Evolutionary conservation across 768 basidiomycete genomes (phyloP), one percentile per base, ranked within the genome.

Genomic region (Termitomyces sp.): DNA sequence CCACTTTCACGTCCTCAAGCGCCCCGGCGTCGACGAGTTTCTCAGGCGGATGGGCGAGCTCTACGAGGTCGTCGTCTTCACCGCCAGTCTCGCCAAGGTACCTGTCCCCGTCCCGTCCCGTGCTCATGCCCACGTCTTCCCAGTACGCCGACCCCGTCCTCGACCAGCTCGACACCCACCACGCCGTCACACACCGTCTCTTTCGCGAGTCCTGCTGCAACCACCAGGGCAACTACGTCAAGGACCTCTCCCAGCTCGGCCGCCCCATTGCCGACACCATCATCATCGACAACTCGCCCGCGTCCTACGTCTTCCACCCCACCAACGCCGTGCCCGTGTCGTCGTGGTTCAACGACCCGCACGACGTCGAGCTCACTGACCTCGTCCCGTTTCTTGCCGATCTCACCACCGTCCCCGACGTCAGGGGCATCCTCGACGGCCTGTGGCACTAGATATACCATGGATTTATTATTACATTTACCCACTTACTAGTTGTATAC

Each of bases 341-440:
- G 40, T 93, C 91, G 57, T 99, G 97, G 97, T 99, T 99, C 77
- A 98, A 98, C 72, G 94, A 94, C 73, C 95, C 95, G 8, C 96
- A 98, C 67, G 96, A 98, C 68, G 95, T 94, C 41, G 96, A 98
- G 70, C 81, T 99, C 61, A 94, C 92, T 22, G 96, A 98, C 72
- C 77, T 98, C 47, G 87, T 94, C 50, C 93, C 94, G 18, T 98
- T 99, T 81, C 81, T 99, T 55, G 75, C 89, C 36, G 97, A 99
- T 71, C 79, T 99, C 44, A 82, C 76, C 22, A 73, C 80, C 22
- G 93, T 95, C 22, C 86, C 86, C 56, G 97, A 99, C 71, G 91
- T 98, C 40, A 80, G 96, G 55, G 93, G 90, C 45, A 86, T 97
- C 43, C 78, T 98, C 62, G 38, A 38, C 38, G 6, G 38, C 13